These are phyloP conservation scores for Ocimum tenuiflorum DNA, from an alignment of 257 asterid species.

Conservation along the genomic window DNA sequence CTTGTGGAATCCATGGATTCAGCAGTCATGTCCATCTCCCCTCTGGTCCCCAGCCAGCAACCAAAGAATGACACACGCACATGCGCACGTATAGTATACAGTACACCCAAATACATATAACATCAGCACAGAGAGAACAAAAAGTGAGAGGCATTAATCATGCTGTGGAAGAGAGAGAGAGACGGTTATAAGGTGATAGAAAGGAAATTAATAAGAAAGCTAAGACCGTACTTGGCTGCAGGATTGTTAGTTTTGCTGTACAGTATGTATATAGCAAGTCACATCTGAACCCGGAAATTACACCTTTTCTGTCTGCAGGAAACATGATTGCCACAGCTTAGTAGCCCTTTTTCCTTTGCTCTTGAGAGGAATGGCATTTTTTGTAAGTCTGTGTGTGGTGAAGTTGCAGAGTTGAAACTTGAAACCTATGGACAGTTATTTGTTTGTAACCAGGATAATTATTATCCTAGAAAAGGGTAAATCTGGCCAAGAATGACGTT, in stretches of 20 bases:
- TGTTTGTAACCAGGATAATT: no score
- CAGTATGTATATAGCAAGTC: conserved; percentile 61
- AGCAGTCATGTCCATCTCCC: no score
- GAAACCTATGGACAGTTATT: no score
- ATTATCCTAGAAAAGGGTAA: conserved; percentile 38
- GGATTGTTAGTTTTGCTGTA: conserved; percentile 43
- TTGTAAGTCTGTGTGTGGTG: not conserved
- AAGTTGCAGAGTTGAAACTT: not conserved
- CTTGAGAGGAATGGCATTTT: conserved; percentile 36
- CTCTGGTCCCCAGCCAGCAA: no score
- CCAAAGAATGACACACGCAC: no score
- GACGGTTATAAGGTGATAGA: not conserved
- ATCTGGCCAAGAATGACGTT: conserved; percentile 70
- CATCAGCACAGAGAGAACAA: no score
- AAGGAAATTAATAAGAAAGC: conserved; percentile 13
- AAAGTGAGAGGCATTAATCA: no score
- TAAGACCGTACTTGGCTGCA: conserved; percentile 49
- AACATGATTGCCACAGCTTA: conserved; percentile 39
- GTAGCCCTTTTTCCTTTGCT: conserved; percentile 58
- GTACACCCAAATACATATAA: no score
- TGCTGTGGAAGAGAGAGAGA: no score
- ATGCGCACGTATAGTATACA: no score
- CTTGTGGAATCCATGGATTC: no score
- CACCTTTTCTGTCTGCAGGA: conserved; percentile 48
- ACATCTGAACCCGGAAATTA: conserved; percentile 56